Percentiles rank a stretch among this genome's conserved stretches.
Evolutionary conservation across 345 rosid species (phyloP).

Genomic region (Eucalyptus curtisii): DNA sequence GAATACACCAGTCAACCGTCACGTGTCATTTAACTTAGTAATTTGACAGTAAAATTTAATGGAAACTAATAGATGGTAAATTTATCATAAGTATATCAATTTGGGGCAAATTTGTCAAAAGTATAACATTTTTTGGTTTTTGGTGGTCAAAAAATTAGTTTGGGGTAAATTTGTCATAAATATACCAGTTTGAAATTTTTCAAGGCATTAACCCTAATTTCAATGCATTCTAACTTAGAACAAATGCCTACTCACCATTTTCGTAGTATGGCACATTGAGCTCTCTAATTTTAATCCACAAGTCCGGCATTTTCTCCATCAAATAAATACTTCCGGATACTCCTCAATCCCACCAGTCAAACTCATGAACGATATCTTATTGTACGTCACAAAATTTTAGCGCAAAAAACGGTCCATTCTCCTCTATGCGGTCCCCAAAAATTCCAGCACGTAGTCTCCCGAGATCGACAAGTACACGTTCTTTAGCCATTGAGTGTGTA

Average conservation of each 20-base stretch:
- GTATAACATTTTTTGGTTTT: fast-evolving
- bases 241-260: too few species aligned
- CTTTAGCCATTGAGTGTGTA: background rate
- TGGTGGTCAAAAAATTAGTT: fast-evolving
- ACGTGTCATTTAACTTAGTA: too few species aligned
- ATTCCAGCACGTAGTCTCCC: too few species aligned
- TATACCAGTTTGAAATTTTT: fast-evolving
- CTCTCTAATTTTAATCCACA: background rate
- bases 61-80: fast-evolving
- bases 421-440: too few species aligned
- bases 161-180: fast-evolving
- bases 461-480: too few species aligned
- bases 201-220: too few species aligned
- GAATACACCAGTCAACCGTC: fast-evolving
- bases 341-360: background rate
- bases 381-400: background rate
- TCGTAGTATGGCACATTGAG: background rate
- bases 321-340: background rate
- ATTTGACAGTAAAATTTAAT: too few species aligned
- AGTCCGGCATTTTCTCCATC: background rate
- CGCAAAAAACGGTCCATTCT: too few species aligned
- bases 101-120: fast-evolving
- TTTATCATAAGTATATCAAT: fast-evolving
- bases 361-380: background rate
- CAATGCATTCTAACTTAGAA: background rate